A percentile compares a stretch with the other conserved stretches of the same genome.
phyloP scores from a whole-genome alignment of 2,329 filamentous ascomycete species.

The Apiospora arundinis region DNA sequence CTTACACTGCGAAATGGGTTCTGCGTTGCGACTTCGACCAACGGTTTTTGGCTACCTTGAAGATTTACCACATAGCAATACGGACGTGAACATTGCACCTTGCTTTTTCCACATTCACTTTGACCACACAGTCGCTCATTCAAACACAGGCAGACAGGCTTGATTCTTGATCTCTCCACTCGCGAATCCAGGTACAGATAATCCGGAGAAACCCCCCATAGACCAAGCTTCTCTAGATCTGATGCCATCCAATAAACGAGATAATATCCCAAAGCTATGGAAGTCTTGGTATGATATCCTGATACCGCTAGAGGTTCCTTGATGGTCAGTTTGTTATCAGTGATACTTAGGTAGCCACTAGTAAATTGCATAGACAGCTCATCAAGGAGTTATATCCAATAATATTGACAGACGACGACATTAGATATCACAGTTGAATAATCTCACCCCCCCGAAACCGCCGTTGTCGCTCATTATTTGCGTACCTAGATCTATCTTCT shows the following conservation, averaged over 20 bases:
- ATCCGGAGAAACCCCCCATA: background rate
- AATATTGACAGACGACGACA: background rate
- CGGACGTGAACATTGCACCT: background rate
- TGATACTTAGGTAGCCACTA: background rate
- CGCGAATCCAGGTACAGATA: background rate
- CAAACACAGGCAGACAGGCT: background rate
- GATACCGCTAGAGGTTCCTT: background rate
- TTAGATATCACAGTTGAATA: background rate
- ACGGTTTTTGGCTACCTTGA: background rate
- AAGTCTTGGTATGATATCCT: background rate
- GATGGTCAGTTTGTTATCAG: background rate
- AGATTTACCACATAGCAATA: background rate
- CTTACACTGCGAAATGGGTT: background rate
- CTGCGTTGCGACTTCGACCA: background rate
- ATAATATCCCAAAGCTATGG: background rate
- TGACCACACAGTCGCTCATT: background rate
- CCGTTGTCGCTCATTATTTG: background rate
- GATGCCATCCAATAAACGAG: background rate
- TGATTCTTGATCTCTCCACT: background rate
- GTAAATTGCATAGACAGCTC: background rate
- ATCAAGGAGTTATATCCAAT: too few species aligned
- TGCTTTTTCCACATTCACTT: background rate
- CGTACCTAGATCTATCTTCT: background rate
- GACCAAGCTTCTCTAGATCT: background rate
- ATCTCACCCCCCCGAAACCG: background rate